A percentile compares a stretch with the other conserved stretches of the same genome.
Evolutionary conservation across 768 basidiomycete genomes (phyloP).

Genomic region (Fistulinella prunicolor): DNA sequence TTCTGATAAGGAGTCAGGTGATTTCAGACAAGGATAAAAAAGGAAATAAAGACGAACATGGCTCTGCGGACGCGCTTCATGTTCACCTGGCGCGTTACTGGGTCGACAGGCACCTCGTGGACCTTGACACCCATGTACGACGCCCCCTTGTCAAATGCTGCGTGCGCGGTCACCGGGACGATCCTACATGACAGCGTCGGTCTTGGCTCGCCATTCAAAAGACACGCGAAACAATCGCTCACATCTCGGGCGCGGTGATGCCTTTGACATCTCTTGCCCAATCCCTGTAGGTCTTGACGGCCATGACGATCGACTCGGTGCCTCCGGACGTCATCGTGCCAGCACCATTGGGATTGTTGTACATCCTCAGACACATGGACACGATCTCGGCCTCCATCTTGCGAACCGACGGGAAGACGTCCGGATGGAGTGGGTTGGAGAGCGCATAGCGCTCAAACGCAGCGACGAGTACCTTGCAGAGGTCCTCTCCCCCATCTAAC

Average conservation of each 20-base stretch:
- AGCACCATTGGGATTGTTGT: slow-evolving; percentile 79
- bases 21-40: background rate
- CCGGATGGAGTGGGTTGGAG: slow-evolving; percentile 89
- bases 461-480: slow-evolving; percentile 72
- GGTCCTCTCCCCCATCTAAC: slow-evolving; percentile 78
- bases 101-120: slow-evolving; percentile 80
- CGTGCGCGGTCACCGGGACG: slow-evolving; percentile 81
- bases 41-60: slow-evolving; percentile 55
- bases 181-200: slow-evolving; percentile 48
- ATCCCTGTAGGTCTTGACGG: slow-evolving; percentile 90
- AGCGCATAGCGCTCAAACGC: slow-evolving; percentile 82
- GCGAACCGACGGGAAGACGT: slow-evolving; percentile 86
- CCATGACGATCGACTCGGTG: slow-evolving; percentile 95
- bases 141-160: slow-evolving; percentile 93
- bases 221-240: slow-evolving; percentile 20
- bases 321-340: slow-evolving; percentile 95
- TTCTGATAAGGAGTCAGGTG: slow-evolving; percentile 43
- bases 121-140: slow-evolving; percentile 89
- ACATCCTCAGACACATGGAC: slow-evolving; percentile 81
- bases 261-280: slow-evolving; percentile 87
- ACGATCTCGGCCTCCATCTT: slow-evolving; percentile 99
- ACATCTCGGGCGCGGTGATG: slow-evolving; percentile 93
- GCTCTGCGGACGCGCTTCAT: slow-evolving; percentile 76
- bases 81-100: slow-evolving; percentile 72
- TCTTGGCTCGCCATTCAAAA: too few species aligned